phyloP scores from a whole-genome alignment of 73 alveolate genomes.

The Symbiodinium pilosum region DNA sequence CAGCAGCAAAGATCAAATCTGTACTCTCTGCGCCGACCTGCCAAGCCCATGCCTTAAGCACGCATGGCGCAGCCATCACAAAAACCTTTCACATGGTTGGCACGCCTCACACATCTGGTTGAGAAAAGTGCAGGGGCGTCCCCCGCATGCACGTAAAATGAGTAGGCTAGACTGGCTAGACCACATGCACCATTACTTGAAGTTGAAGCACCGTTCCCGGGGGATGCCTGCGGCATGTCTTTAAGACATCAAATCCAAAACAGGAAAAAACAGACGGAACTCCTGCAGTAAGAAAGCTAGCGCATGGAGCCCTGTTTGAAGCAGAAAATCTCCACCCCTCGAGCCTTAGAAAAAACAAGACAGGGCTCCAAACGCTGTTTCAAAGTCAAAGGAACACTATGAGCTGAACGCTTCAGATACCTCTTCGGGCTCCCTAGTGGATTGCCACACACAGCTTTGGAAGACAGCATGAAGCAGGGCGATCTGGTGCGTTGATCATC shows the following conservation, averaged over 20 bases:
- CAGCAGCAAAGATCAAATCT: conserved; percentile 2
- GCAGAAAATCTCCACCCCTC: too few relatives aligned
- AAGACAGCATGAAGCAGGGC: neutral
- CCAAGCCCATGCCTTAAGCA: conserved; percentile 11
- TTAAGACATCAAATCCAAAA: neutral
- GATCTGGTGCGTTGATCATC: neutral
- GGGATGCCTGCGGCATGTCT: too few relatives aligned
- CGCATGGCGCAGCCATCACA: conserved; percentile 10
- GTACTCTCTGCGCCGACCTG: conserved; percentile 16
- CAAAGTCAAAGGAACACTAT: neutral
- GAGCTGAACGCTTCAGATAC: neutral
- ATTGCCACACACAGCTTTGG: neutral
- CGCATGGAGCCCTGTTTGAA: neutral
- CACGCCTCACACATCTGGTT: too few relatives aligned
- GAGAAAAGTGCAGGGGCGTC: neutral
- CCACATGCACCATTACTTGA: too few relatives aligned
- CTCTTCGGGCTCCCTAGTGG: conserved; percentile 16
- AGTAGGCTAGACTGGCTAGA: too few relatives aligned
- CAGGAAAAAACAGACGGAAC: too few relatives aligned
- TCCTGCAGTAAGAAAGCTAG: neutral
- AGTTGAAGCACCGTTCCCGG: too few relatives aligned
- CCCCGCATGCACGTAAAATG: too few relatives aligned
- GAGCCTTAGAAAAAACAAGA: too few relatives aligned
- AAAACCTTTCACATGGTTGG: neutral
- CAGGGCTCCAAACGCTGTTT: conserved; percentile 4